Base-by-base conservation (phyloP, 116 monocot genomes). In the Posidonia oceanica region DNA sequence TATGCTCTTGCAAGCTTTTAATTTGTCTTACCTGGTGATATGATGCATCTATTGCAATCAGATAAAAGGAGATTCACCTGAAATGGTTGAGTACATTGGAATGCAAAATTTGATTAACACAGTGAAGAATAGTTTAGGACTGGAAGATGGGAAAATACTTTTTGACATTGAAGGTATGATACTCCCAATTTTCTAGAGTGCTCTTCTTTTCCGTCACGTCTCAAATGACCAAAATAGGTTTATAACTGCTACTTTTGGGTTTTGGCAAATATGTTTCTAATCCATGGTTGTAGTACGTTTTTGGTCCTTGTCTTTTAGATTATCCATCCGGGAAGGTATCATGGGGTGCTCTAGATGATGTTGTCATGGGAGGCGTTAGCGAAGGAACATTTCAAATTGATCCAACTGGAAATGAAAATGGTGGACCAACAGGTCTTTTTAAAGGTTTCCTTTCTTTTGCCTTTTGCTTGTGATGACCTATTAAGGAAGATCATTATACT, bases 361-460 rank as follows among this genome's bases (percentile, higher is more conserved):
- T 97, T 65, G 91, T 97, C 64, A 97, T 97, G 96, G 96, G 96
- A 78, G 96, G 91, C 78, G 85, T 97, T 54, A 97, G 96, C 82
- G 87, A 97, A 83, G 82, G 96, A 65, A 75, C 68, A 70, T 97
- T 91, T 70, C 72, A 80, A 56, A 81, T 91, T 62, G 83, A 85
- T 70, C 78, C 87, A 71, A 73, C 72, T 75, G 92, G 96, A 39
- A 72, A 54, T 75, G 91, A 97, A 80, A 58, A 76, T 75, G 85
- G 87, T 79, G 89, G 89, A 72, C 89, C 89, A 37, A 80, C 87
- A 18, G 96, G 96, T 39, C 12, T 97, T 54, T 97, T 97, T 75
- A 97, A 87, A 89, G 96, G 96, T 91, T 75, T 69, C 29, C 64
- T 74, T 5, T 54, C 39, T 5, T 67, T 48, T 2, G 48, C 7